phyloP scores from a whole-genome alignment of 148 eudicot species.

The Camellia lanceoleosa region DNA sequence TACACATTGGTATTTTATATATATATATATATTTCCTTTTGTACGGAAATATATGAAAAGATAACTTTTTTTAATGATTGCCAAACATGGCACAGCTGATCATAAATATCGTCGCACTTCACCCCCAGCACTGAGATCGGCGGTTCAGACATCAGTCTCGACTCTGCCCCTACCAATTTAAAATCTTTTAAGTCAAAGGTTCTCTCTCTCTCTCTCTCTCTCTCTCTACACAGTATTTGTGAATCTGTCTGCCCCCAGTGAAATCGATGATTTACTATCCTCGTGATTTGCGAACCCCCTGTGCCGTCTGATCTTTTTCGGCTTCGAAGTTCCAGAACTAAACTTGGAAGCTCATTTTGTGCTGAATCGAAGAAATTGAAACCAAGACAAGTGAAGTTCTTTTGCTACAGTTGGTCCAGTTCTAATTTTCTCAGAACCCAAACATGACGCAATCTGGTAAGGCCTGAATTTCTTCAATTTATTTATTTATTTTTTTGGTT shows the following conservation, averaged over 20 bases:
- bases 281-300: neutral
- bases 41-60: no score
- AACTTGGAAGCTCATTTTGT: neutral
- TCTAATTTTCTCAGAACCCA: neutral
- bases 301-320: neutral
- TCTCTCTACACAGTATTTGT: neutral
- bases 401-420: neutral
- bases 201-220: no score
- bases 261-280: neutral
- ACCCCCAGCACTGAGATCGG: no score
- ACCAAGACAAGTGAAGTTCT: neutral
- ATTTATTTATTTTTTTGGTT: neutral
- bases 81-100: no score
- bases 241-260: neutral
- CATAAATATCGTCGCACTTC: no score
- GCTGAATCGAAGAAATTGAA: neutral
- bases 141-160: no score
- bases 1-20: no score
- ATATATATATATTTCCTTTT: no score
- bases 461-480: neutral
- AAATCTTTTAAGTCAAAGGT: no score
- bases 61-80: no score
- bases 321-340: no score
- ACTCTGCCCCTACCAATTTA: no score
- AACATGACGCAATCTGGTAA: conserved; percentile 19